Conservation (phyloP, 129 eudicot species). For the Lactuca saligna region DNA sequence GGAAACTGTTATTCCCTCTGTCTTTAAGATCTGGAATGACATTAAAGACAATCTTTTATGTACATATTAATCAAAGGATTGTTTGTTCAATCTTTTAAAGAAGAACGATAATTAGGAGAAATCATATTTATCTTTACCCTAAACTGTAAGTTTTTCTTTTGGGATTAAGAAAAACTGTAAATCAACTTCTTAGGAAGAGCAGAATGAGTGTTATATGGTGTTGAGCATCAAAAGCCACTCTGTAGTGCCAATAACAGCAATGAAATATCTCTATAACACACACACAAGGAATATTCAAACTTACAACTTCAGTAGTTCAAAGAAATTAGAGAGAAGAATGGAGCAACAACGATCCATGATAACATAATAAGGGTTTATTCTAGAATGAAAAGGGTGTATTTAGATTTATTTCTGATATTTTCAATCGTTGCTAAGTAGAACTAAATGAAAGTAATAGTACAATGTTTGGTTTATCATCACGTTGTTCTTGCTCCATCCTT, state of each 20-base stretch:
- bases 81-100: conserved; percentile 6
- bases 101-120: neutral
- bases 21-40: neutral
- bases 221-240: conserved; percentile 1
- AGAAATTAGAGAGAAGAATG: neutral
- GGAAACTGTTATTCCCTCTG: conserved; percentile 1
- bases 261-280: neutral
- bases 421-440: neutral
- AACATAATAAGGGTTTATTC: neutral
- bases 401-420: neutral
- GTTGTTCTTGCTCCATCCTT: neutral
- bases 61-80: neutral
- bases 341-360: neutral
- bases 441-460: no score
- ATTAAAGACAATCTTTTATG: neutral
- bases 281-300: neutral
- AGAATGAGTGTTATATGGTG: neutral
- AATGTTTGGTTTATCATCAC: neutral
- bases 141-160: neutral
- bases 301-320: neutral
- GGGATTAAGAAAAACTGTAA: neutral
- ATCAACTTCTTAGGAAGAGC: conserved; percentile 5
- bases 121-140: neutral
- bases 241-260: conserved; percentile 11
- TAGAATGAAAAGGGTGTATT: neutral